A percentile compares a stretch with the other conserved stretches of the same genome.
Evolutionary conservation across 129 eudicot species (phyloP).

Genomic region (Helianthus annuus): DNA sequence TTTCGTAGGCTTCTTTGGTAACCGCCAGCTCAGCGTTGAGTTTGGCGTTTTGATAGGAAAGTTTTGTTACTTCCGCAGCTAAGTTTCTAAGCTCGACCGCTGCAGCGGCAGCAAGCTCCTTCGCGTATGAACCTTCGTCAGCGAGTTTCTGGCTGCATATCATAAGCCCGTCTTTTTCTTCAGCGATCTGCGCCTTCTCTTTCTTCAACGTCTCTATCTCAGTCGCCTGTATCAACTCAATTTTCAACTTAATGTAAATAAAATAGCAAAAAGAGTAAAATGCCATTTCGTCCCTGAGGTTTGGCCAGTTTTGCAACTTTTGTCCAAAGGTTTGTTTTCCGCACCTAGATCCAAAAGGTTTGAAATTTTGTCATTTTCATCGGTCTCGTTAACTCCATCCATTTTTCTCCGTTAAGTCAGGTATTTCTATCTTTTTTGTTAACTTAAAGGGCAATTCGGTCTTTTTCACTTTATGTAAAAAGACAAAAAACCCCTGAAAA

Average conservation of each 20-base stretch:
- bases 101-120: constrained; percentile 97
- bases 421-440: too few species aligned
- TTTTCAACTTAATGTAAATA: neutral
- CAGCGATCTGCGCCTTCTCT: constrained; percentile 60
- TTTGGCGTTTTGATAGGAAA: constrained; percentile 25
- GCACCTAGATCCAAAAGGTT: too few species aligned
- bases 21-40: constrained; percentile 14
- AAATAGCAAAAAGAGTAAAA: too few species aligned
- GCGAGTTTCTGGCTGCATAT: constrained; percentile 75
- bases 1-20: constrained; percentile 23
- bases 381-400: too few species aligned
- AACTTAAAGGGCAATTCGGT: too few species aligned
- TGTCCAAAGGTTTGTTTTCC: too few species aligned
- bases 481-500: too few species aligned
- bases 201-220: constrained; percentile 79
- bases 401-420: too few species aligned
- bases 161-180: constrained; percentile 73
- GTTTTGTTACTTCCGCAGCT: constrained; percentile 88
- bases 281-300: too few species aligned
- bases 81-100: constrained; percentile 84
- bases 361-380: too few species aligned
- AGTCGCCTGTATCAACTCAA: constrained; percentile 44
- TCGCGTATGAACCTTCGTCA: constrained; percentile 87
- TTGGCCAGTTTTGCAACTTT: too few species aligned
- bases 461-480: too few species aligned